Percentiles rank a stretch among this genome's conserved stretches.
phyloP scores from a whole-genome alignment of 352 stramenopile genomes.

The Phytophthora foliorum region DNA sequence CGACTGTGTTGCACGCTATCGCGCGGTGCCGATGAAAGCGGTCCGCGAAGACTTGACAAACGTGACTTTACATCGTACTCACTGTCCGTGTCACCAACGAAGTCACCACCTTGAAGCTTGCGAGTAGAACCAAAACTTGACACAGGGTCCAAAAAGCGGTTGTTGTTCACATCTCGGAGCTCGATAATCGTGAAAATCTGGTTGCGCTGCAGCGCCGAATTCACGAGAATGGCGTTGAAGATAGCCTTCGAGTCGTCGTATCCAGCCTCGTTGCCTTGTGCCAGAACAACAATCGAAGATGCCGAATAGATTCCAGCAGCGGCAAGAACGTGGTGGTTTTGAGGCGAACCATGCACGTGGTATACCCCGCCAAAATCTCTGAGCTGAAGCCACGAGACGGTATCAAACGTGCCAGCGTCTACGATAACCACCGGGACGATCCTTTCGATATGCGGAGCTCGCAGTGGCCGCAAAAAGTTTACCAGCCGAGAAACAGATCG shows the following conservation, averaged over 20 bases:
- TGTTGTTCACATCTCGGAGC: conserved; percentile 86
- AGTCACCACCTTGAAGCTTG: conserved; percentile 25
- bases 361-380: conserved; percentile 80
- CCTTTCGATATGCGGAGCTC: conserved; percentile 72
- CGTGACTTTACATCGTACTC: conserved; percentile 40
- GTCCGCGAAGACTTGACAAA: conserved; percentile 29
- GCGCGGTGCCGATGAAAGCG: conserved; percentile 22
- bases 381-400: conserved; percentile 72
- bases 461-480: conserved; percentile 80
- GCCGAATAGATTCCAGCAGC: conserved; percentile 83
- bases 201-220: conserved; percentile 70
- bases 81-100: conserved; percentile 24
- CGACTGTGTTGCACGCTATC: conserved; percentile 37
- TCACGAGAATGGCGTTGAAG: conserved; percentile 88
- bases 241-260: conserved; percentile 90
- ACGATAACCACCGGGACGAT: conserved; percentile 83
- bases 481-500: conserved; percentile 73
- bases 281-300: conserved; percentile 83
- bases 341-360: conserved; percentile 80
- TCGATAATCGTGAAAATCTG: conserved; percentile 90
- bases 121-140: conserved; percentile 59
- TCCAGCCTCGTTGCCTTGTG: conserved; percentile 74
- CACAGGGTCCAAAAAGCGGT: conserved; percentile 83
- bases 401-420: conserved; percentile 73
- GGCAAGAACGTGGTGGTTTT: conserved; percentile 77